Evolutionary conservation across 495 filamentous ascomycete species (phyloP).

Genomic region (Opeltia flavorubescens): DNA sequence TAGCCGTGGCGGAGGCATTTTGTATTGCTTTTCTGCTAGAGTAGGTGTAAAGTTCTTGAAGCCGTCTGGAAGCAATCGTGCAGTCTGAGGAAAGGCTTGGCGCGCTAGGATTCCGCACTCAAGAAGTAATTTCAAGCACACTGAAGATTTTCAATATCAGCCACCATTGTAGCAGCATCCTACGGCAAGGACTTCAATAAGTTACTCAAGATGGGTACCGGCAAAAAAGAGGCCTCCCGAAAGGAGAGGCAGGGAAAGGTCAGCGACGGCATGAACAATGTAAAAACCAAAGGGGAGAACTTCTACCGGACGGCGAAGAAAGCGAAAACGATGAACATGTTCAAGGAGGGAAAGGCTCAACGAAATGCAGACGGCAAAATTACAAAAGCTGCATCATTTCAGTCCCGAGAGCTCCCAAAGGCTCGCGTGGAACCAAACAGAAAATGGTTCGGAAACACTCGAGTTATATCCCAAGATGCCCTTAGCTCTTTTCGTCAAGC

Average conservation of each 20-base stretch:
- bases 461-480: constrained; percentile 56
- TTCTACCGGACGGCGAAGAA: constrained; percentile 87
- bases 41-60: background rate
- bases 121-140: background rate
- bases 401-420: constrained; percentile 60
- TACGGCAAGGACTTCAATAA: background rate
- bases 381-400: constrained; percentile 71
- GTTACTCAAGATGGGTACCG: constrained; percentile 62
- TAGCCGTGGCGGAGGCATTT: constrained; percentile 7
- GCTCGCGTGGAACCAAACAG: constrained; percentile 89
- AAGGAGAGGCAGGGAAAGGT: constrained; percentile 69
- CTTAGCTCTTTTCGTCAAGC: constrained; percentile 78
- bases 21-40: background rate
- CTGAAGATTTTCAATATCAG: background rate
- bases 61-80: background rate
- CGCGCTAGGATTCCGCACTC: background rate
- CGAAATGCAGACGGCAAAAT: constrained; percentile 65
- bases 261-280: constrained; percentile 75
- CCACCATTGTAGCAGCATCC: background rate
- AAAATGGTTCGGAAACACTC: constrained; percentile 67
- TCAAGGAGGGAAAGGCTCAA: constrained; percentile 66
- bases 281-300: constrained; percentile 89
- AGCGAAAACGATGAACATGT: constrained; percentile 71
- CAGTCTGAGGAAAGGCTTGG: background rate
- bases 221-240: constrained; percentile 82